Evolutionary conservation across 345 rosid species (phyloP), one percentile per base, ranked within the genome.

Genomic region (Excoecaria agallocha): DNA sequence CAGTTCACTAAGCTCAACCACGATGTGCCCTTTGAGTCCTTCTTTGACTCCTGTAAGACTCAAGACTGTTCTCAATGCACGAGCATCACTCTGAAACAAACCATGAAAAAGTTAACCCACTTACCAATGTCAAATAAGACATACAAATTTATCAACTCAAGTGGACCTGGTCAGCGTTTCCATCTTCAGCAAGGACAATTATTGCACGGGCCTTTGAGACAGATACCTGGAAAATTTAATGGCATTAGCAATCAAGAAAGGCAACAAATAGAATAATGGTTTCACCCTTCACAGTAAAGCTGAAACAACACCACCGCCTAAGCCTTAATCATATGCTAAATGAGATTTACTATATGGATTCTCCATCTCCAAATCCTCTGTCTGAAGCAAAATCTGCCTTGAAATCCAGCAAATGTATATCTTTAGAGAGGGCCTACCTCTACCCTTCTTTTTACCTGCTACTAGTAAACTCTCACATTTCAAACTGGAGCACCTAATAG

Each of bases 101-200:
- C 57, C 60, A 76, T 66, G 48, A 79, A 71, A 15, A 8, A 79
- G 73, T 73, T 49, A 76, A 83, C 75, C 74, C 69, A 20, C 16
- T 73, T 19, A 62, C 55, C 2, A 63, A 51, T 12, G 72, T 69
- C 68, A 76, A 50, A 76, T 45, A 57, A 66, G 19, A 67, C 43
- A 19, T 41, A 70, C 49, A 49, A 69, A 62, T 56, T 43, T 17
- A 8, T 77, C 43, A 51, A 74, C 56, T 76, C 45, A 79, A 77
- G 72, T 58, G 79, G 74, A 90, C 94, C 94, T 90, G 94, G 76
- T 90, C 92, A 75, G 94, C 94, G 82, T 90, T 90, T 80, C 92
- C 94, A 69, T 88, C 94, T 56, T 83, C 89, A 63, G 94, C 94
- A 69, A 90, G 90, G 76, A 90, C 90, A 75, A 90, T 45, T 77